Evolutionary conservation across 2,329 filamentous ascomycete genomes (phyloP).

Genomic region (Alternaria sp.): DNA sequence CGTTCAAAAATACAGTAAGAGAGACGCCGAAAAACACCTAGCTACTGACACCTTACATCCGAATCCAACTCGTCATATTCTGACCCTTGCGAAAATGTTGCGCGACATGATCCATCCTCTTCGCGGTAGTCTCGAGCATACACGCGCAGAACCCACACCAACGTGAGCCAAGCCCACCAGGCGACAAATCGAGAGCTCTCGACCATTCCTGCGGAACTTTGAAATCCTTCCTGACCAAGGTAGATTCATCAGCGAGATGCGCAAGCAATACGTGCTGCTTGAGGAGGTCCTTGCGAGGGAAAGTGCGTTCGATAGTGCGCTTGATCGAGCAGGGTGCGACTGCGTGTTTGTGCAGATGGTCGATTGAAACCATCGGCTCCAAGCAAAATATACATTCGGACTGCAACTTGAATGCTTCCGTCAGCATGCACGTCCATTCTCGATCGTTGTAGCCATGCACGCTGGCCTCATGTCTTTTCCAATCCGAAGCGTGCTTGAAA

Average conservation of each 20-base stretch:
- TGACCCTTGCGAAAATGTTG: conserved; percentile 15
- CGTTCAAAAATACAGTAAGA: neutral
- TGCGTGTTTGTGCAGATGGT: conserved; percentile 15
- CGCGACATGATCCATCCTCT: conserved; percentile 21
- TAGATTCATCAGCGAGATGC: conserved; percentile 5
- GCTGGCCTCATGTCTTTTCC: conserved; percentile 20
- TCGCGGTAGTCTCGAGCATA: neutral
- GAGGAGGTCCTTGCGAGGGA: conserved; percentile 19
- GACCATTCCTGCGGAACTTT: conserved; percentile 10
- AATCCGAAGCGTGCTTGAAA: conserved; percentile 13
- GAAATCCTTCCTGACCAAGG: neutral
- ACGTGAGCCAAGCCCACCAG: conserved; percentile 4
- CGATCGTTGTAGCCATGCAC: conserved; percentile 13
- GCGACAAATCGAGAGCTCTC: neutral
- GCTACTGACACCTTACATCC: no score
- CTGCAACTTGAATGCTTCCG: neutral
- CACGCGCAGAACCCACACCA: conserved; percentile 28
- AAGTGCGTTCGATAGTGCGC: conserved; percentile 2
- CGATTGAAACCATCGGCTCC: neutral
- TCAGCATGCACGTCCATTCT: conserved; percentile 18
- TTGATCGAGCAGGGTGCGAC: conserved; percentile 7
- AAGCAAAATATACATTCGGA: conserved; percentile 17
- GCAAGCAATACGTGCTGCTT: conserved; percentile 19
- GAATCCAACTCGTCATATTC: conserved; percentile 10
- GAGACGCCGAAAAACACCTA: neutral